These are phyloP conservation scores for Sordariomycetes sp. DNA, from an alignment of 2,329 filamentous ascomycete genomes.

Conservation along the genomic window DNA sequence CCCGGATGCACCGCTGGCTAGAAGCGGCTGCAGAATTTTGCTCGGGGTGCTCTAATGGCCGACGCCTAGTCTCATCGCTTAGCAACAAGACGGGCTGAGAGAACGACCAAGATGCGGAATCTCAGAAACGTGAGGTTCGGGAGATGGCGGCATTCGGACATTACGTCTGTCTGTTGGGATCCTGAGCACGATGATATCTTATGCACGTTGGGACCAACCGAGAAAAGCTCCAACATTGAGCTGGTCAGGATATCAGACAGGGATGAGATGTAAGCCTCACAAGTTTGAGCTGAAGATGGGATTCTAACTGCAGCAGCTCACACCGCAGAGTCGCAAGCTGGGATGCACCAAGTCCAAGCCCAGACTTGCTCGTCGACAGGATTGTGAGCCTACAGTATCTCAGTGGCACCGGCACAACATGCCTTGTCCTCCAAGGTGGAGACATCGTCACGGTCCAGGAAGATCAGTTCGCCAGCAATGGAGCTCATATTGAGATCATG, in stretches of 20 bases:
- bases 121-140: constrained; percentile 68
- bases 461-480: constrained; percentile 32
- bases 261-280: not conserved
- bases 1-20: not conserved
- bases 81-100: too few relatives aligned
- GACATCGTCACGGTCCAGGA: constrained; percentile 85
- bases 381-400: constrained; percentile 80
- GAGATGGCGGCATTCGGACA: constrained; percentile 50
- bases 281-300: not conserved
- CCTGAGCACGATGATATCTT: constrained; percentile 66
- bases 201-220: constrained; percentile 74
- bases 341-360: constrained; percentile 76
- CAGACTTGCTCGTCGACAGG: constrained; percentile 65
- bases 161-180: constrained; percentile 83
- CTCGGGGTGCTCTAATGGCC: too few relatives aligned
- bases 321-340: constrained; percentile 60
- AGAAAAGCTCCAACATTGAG: constrained; percentile 62
- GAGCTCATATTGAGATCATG: constrained; percentile 86
- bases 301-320: constrained; percentile 13
- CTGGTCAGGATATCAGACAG: constrained; percentile 46
- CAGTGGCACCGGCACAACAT: constrained; percentile 66
- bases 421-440: constrained; percentile 78
- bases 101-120: constrained; percentile 64
- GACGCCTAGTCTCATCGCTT: too few relatives aligned
- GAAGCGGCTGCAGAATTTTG: too few relatives aligned